These are phyloP conservation scores for Yarrowia alimentaria DNA, from an alignment of 805 yeast genomes.

Conservation along the genomic window DNA sequence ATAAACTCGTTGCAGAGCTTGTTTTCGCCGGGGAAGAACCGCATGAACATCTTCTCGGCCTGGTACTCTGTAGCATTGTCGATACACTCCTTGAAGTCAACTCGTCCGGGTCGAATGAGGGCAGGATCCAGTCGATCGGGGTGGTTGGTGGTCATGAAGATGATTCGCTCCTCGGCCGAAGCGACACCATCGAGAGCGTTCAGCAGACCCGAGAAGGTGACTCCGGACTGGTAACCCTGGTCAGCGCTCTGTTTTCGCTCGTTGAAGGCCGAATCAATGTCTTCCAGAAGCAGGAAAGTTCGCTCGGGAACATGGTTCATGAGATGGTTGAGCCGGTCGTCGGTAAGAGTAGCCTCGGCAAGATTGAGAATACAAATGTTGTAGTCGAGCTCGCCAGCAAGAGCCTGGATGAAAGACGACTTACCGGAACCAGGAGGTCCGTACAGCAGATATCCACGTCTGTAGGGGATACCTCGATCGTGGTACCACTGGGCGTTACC, in stretches of 20 bases:
- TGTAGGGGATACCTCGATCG: slow-evolving; percentile 94
- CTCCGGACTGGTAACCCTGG: slow-evolving; percentile 79
- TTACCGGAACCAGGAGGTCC: slow-evolving; percentile 99
- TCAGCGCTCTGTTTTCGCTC: slow-evolving; percentile 74
- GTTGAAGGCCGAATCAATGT: slow-evolving; percentile 93
- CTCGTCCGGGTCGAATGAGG: slow-evolving; percentile 88
- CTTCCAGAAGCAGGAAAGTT: slow-evolving; percentile 81
- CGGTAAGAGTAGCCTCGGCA: slow-evolving; percentile 88
- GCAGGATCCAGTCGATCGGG: slow-evolving; percentile 95
- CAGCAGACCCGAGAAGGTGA: slow-evolving; percentile 89
- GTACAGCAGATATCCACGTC: slow-evolving; percentile 88
- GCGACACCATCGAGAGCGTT: slow-evolving; percentile 98
- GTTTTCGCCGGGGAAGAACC: slow-evolving; percentile 71
- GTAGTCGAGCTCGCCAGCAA: slow-evolving; percentile 95
- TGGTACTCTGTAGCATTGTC: slow-evolving; percentile 87
- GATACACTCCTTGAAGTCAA: slow-evolving; percentile 76
- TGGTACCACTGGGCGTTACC: slow-evolving; percentile 85
- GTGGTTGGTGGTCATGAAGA: slow-evolving; percentile 98
- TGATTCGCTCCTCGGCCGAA: slow-evolving; percentile 91
- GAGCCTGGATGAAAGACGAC: slow-evolving; percentile 91
- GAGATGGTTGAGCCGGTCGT: slow-evolving; percentile 87
- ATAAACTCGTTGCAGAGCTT: slow-evolving; percentile 54
- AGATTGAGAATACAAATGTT: slow-evolving; percentile 90
- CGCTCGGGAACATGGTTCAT: slow-evolving; percentile 96
- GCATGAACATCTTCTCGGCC: slow-evolving; percentile 75